A percentile compares a stretch with the other conserved stretches of the same genome.
Conservation (phyloP, 805 yeast species). For the Saccharomycopsis guyanensis region DNA sequence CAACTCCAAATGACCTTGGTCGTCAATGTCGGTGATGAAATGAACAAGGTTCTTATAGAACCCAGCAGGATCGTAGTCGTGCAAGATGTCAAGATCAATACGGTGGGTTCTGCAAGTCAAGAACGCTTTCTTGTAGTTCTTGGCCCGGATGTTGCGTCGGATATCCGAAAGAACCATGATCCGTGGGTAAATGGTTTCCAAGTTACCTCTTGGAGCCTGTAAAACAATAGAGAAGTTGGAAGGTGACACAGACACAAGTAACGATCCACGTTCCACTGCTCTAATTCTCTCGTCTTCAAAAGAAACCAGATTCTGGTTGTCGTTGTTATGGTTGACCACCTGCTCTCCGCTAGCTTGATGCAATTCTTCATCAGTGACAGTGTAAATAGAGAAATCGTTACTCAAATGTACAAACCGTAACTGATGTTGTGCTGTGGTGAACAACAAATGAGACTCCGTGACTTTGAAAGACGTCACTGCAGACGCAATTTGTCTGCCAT, state of each 20-base stretch:
- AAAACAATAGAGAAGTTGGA: conserved; percentile 73
- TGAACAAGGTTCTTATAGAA: conserved; percentile 56
- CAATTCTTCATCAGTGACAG: conserved; percentile 23
- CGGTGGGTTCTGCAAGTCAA: conserved; percentile 82
- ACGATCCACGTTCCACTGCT: conserved; percentile 84
- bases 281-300: conserved; percentile 74
- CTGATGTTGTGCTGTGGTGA: conserved; percentile 83
- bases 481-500: conserved; percentile 48
- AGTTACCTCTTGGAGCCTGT: conserved; percentile 93
- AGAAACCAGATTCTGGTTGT: conserved; percentile 21
- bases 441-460: conserved; percentile 63
- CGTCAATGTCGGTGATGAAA: conserved; percentile 64
- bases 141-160: conserved; percentile 53
- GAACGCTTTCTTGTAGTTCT: conserved; percentile 67
- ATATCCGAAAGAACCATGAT: conserved; percentile 84
- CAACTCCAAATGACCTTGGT: conserved; percentile 72
- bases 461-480: conserved; percentile 78
- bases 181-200: conserved; percentile 91
- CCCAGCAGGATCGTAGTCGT: conserved; percentile 74
- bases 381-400: conserved; percentile 31
- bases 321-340: conserved; percentile 24
- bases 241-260: conserved; percentile 76
- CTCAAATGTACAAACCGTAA: conserved; percentile 73
- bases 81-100: conserved; percentile 80
- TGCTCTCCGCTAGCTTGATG: conserved; percentile 26